These are phyloP conservation scores for Globisporangium apiculatum DNA, from an alignment of 352 stramenopile species.

Conservation along the genomic window DNA sequence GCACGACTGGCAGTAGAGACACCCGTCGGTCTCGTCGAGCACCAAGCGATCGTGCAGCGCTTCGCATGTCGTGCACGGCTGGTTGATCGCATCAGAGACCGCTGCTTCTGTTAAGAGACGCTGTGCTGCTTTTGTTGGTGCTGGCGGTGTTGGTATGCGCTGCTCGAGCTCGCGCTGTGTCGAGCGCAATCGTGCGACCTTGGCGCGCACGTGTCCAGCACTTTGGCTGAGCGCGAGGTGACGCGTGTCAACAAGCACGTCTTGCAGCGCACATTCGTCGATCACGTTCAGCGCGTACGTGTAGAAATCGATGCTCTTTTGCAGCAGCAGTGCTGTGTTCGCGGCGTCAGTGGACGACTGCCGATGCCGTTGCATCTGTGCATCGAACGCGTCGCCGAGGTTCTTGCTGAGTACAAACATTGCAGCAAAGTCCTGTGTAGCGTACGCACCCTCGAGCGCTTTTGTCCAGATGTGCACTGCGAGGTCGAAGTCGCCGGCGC, in stretches of 20 bases:
- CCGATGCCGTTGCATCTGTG: not conserved
- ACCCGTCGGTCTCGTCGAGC: conserved; percentile 55
- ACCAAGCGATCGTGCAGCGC: conserved; percentile 20
- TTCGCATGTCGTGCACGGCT: conserved; percentile 49
- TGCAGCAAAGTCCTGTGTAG: conserved; percentile 32
- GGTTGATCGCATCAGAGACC: not conserved
- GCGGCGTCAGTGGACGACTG: not conserved
- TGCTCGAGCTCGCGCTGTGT: conserved; percentile 9
- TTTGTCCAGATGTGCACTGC: conserved; percentile 44
- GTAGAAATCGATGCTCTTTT: conserved; percentile 29
- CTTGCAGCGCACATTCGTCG: conserved; percentile 24
- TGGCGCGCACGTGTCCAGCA: conserved; percentile 17
- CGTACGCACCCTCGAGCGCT: conserved; percentile 40
- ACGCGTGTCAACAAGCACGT: conserved; percentile 11
- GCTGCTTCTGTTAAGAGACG: not conserved
- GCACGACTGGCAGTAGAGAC: conserved; percentile 57
- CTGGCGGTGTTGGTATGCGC: not conserved
- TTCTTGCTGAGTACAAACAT: conserved; percentile 71
- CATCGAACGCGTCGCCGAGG: conserved; percentile 40
- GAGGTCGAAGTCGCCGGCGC: conserved; percentile 20
- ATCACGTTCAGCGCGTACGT: conserved; percentile 45
- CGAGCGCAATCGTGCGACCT: conserved; percentile 9
- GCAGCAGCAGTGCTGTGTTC: conserved; percentile 5
- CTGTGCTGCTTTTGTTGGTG: not conserved
- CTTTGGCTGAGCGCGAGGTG: conserved; percentile 22